Evolutionary conservation across 2,329 filamentous ascomycete species (phyloP).

Genomic region (Ramularia collo-cygni): DNA sequence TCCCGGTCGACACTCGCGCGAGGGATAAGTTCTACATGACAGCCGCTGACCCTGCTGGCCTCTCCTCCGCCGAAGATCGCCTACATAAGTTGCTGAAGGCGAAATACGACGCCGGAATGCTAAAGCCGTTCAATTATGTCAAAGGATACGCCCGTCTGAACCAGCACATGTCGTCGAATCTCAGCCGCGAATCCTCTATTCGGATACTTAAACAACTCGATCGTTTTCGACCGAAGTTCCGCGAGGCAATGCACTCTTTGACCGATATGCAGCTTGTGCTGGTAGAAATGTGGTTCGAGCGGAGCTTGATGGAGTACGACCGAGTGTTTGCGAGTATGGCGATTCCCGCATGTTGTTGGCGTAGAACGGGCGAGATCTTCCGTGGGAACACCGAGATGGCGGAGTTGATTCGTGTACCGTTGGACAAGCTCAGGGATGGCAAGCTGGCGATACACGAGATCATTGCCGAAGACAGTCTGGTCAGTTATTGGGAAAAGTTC

Average conservation of each 20-base stretch:
- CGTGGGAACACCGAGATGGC: slow-evolving; percentile 98
- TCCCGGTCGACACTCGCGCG: slow-evolving; percentile 59
- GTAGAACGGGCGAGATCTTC: slow-evolving; percentile 94
- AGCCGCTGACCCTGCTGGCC: slow-evolving; percentile 85
- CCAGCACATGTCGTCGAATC: slow-evolving; percentile 84
- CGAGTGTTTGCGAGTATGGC: slow-evolving; percentile 99
- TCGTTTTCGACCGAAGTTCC: slow-evolving; percentile 89
- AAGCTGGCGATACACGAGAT: slow-evolving; percentile 95
- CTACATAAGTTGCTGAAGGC: slow-evolving; percentile 92
- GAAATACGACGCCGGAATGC: slow-evolving; percentile 89
- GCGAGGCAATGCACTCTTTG: slow-evolving; percentile 85
- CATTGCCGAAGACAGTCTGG: slow-evolving; percentile 86
- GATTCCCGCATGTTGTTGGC: slow-evolving; percentile 94
- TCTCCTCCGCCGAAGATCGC: slow-evolving; percentile 80
- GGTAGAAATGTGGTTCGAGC: slow-evolving; percentile 99
- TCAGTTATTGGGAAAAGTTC: slow-evolving; percentile 99
- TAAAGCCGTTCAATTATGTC: slow-evolving; percentile 97
- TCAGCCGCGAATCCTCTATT: slow-evolving; percentile 73
- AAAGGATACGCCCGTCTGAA: slow-evolving; percentile 88
- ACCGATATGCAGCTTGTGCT: slow-evolving; percentile 91
- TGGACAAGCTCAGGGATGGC: slow-evolving; percentile 84
- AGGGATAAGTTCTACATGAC: slow-evolving; percentile 91
- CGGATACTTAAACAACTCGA: slow-evolving; percentile 89
- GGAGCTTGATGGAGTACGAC: slow-evolving; percentile 94
- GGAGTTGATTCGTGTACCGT: slow-evolving; percentile 85